A percentile compares a stretch with the other conserved stretches of the same genome.
These are phyloP conservation scores for Arabidopsis arenosa DNA, from an alignment of 345 rosid genomes.

Conservation along the genomic window DNA sequence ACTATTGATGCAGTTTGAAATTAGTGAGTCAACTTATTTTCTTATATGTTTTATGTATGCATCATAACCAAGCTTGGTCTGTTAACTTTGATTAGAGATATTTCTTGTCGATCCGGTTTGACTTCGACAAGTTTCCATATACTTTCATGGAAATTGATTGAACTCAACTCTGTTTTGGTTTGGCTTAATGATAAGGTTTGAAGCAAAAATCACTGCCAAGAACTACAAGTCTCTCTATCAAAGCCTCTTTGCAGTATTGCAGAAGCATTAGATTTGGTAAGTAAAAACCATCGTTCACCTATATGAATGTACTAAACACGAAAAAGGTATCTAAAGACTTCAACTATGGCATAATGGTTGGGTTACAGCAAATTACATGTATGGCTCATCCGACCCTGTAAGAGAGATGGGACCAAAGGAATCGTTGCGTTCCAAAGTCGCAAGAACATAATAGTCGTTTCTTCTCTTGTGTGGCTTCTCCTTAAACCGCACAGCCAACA, in stretches of 20 bases:
- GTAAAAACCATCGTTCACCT: background rate
- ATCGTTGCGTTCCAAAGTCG: constrained; percentile 32
- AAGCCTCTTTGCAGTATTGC: no score
- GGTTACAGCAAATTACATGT: constrained; percentile 28
- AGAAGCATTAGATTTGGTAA: no score
- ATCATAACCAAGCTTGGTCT: background rate
- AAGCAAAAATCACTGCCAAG: no score
- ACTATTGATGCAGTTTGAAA: background rate
- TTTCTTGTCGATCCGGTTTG: background rate
- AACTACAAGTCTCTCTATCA: no score
- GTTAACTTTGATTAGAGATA: background rate
- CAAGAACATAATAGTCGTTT: constrained; percentile 38
- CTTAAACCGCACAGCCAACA: constrained; percentile 37
- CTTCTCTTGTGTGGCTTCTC: constrained; percentile 20
- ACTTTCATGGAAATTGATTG: background rate
- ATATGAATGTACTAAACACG: background rate
- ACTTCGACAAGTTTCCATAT: background rate
- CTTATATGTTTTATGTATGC: background rate
- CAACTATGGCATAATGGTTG: background rate
- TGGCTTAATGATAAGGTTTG: background rate
- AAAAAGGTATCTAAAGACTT: constrained; percentile 8
- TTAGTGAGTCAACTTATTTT: background rate
- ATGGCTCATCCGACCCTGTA: constrained; percentile 40
- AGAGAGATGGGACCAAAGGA: constrained; percentile 45
- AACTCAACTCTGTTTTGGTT: background rate